Percentiles rank a stretch among this genome's conserved stretches.
Conservation (phyloP, 2,329 filamentous ascomycete species). For the Diatrype stigma region DNA sequence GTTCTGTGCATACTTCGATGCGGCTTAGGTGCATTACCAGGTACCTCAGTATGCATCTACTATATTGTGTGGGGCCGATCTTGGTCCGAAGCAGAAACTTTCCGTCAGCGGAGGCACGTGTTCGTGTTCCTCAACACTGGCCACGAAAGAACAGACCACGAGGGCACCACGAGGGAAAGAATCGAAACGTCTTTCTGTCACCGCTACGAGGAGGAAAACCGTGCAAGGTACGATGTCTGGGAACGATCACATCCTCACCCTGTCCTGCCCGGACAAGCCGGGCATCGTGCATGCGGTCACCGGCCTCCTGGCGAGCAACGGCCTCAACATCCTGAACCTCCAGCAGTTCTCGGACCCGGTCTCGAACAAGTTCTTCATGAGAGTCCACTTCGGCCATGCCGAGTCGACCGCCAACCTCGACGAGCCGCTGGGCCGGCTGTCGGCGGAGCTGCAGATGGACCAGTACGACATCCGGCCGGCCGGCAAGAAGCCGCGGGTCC, state of each 20-base stretch:
- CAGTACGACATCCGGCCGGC: constrained; percentile 64
- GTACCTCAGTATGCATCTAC: background rate
- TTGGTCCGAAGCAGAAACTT: constrained; percentile 1
- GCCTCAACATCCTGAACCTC: constrained; percentile 77
- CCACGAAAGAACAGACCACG: background rate
- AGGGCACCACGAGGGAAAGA: background rate
- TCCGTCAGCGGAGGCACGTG: background rate
- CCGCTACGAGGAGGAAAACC: background rate
- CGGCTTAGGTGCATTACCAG: background rate
- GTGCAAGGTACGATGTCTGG: constrained; percentile 16
- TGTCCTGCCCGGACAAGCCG: constrained; percentile 79
- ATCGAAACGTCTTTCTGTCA: background rate
- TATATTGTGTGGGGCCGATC: constrained; percentile 1
- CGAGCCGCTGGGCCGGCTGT: constrained; percentile 56
- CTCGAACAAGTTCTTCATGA: constrained; percentile 80
- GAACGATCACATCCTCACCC: constrained; percentile 66
- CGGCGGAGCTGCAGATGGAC: constrained; percentile 61
- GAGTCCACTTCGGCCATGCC: constrained; percentile 72
- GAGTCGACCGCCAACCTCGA: constrained; percentile 48
- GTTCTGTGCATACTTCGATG: background rate
- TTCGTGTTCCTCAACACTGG: background rate
- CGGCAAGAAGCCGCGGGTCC: constrained; percentile 65
- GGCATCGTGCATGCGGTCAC: constrained; percentile 85
- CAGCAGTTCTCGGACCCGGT: constrained; percentile 78
- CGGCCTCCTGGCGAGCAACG: constrained; percentile 66